Evolutionary conservation across 164 flowering plant species (phyloP).

Genomic region (Vitis riparia): DNA sequence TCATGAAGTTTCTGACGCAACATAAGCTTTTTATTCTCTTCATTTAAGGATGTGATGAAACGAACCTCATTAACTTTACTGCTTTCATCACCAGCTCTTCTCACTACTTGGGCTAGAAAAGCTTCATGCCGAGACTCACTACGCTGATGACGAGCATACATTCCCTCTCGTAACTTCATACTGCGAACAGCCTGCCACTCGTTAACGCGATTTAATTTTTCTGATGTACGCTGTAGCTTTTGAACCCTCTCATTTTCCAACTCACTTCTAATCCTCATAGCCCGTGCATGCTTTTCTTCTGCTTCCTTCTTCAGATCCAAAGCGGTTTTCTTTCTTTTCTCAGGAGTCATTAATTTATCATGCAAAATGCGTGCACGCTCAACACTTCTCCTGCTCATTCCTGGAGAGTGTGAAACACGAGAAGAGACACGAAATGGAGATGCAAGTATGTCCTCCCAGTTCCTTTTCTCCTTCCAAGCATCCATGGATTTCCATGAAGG

Average conservation of each 20-base stretch:
- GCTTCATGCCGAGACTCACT: slow-evolving; percentile 95
- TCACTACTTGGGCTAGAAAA: slow-evolving; percentile 84
- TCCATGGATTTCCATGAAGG: slow-evolving; percentile 67
- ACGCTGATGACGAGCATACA: slow-evolving; percentile 89
- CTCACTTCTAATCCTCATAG: slow-evolving; percentile 80
- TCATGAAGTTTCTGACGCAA: slow-evolving; percentile 87
- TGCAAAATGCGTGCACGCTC: slow-evolving; percentile 81
- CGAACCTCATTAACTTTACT: slow-evolving; percentile 97
- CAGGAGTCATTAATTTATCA: slow-evolving; percentile 94
- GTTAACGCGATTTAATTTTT: slow-evolving; percentile 85
- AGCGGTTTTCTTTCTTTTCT: slow-evolving; percentile 84
- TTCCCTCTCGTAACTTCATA: slow-evolving; percentile 79
- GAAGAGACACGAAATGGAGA: slow-evolving; percentile 69
- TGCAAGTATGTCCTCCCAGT: slow-evolving; percentile 90
- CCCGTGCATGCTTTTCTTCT: slow-evolving; percentile 95
- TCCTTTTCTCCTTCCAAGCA: slow-evolving; percentile 96
- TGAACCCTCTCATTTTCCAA: slow-evolving; percentile 89
- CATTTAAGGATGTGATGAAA: slow-evolving; percentile 93
- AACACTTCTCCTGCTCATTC: slow-evolving; percentile 73
- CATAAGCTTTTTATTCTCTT: slow-evolving; percentile 84
- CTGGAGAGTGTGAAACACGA: slow-evolving; percentile 80
- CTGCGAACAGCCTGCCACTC: slow-evolving; percentile 93
- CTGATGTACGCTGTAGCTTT: slow-evolving; percentile 83
- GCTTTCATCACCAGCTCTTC: slow-evolving; percentile 97
- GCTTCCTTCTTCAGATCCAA: slow-evolving; percentile 85